Evolutionary conservation across 768 basidiomycete species (phyloP), one percentile per base, ranked within the genome.

Genomic region (Mycena metata): DNA sequence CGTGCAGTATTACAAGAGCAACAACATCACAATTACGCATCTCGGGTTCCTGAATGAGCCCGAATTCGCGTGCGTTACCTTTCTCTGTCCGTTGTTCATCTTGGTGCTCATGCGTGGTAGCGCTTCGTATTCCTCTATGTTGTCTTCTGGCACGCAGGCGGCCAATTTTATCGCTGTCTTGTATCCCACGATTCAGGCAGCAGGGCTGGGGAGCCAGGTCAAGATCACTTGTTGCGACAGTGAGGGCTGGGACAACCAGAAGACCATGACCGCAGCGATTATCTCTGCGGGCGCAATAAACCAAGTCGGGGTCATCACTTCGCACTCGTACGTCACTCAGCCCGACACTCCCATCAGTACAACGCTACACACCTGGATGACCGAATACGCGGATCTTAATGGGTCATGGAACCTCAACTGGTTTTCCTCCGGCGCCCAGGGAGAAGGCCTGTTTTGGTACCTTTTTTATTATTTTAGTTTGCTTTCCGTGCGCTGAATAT

Each of bases 21-120:
- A 23, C 0, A 35, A 35, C 24, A 36, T 69, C 13, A 42, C 41
- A n/a, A 65, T 69, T 15, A 69, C 68, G 23, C 63, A 69, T 33
- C 24, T 69, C 35, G 68, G 68, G 10, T 60, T 69, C n/a, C 21
- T 69, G 1, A 69, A 69, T n/a, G 68, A 69, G 63, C 68, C 68
- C 3, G 68, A 69, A 23, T 69, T 41, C 46, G 55, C 43, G 68
- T 69, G 30, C 30, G 30, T 30, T 30, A 6, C 30, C 30, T 30
- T 30, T 6, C 30, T 6, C 30, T 30, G 30, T 30, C 30, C 6
- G 30, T 30, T 30, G 30, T 6, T 30, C 30, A 30, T 3, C 30
- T 30, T 30, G 3, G 30, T 30, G 30, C 30, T 30, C 3, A 30
- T 30, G 3, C 30, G 3, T 30, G 6, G 30, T 30, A 69, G 67